phyloP scores from a whole-genome alignment of 140 eudicot species.

The Artemisia princeps region DNA sequence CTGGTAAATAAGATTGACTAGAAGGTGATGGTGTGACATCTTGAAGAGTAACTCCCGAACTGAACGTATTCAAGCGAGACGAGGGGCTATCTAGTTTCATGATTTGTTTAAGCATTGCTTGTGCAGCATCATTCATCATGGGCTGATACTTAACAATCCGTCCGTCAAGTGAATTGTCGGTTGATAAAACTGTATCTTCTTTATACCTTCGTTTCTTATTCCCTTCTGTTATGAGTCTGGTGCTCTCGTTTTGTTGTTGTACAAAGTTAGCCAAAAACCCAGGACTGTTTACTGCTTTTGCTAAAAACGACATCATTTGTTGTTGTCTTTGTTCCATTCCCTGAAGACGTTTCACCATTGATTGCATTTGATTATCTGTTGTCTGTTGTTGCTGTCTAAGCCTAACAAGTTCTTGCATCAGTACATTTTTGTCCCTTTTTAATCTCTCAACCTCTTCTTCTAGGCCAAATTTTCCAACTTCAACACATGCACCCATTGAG shows the following conservation, averaged over 20 bases:
- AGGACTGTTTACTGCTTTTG: conserved; percentile 89
- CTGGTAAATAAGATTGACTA: conserved; percentile 33
- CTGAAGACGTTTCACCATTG: conserved; percentile 82
- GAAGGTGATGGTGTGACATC: conserved; percentile 47
- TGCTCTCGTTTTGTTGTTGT: conserved; percentile 77
- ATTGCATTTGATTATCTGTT: conserved; percentile 73
- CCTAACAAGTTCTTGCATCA: conserved; percentile 95
- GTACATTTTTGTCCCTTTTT: conserved; percentile 79
- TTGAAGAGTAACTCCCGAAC: conserved; percentile 59
- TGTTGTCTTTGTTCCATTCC: conserved; percentile 98
- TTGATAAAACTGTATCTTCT: conserved; percentile 46
- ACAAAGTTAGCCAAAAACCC: conserved; percentile 80
- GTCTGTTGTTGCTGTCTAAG: conserved; percentile 86
- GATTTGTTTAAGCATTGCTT: conserved; percentile 65
- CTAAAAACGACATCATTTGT: conserved; percentile 95
- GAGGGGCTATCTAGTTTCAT: conserved; percentile 45
- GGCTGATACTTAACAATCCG: conserved; percentile 86
- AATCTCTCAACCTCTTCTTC: conserved; percentile 96
- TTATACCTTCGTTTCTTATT: conserved; percentile 76
- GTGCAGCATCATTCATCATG: conserved; percentile 56
- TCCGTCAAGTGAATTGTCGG: conserved; percentile 43
- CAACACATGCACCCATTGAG: conserved; percentile 72
- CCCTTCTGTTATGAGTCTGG: conserved; percentile 51
- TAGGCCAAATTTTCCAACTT: conserved; percentile 87
- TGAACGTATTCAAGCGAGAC: conserved; percentile 35